Base-by-base conservation (phyloP, 805 yeast genomes). In the Saccharomycopsis sp. region DNA sequence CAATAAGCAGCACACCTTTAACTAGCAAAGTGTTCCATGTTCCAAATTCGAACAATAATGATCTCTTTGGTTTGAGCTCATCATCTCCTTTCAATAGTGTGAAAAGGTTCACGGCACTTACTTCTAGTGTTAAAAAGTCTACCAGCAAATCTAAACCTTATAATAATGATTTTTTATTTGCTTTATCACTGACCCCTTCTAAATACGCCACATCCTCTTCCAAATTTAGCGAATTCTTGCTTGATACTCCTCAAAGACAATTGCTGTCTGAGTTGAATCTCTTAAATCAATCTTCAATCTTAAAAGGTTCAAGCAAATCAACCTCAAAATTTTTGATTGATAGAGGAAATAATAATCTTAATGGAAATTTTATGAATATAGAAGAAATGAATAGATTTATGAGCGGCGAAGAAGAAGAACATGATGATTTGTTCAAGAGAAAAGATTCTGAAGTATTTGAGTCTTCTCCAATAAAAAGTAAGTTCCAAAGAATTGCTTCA, bases 221-320 rank as follows among this genome's bases (percentile, higher is more conserved):
- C n/a, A n/a, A n/a, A n/a, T n/a, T n/a, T n/a, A 17, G 18, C 8
- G 46, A 43, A 20, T 43, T 37, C 26, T 20, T 43, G 14, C 30
- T 26, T 6, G 37, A 31, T 20, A 43, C 46, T 27, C 45, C 45
- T 8, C 46, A 43, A 30, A 34, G 21, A 23, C 37, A 38, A 12
- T 6, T 14, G 5, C n/a, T 38, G 14, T 4, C 25, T 13, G 37
- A 38, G n/a, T 30, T 37, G 10, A 21, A 20, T 19, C 14, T 9
- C n/a, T 4, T 38, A 3, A 38, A 38, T 21, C 37, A 31, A 23
- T 25, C 15, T 21, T 31, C 33, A 6, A 31, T 31, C 5, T 13
- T 31, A 5, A 14, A 21, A n/a, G 9, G 21, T 6, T n/a, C 17
- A 5, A 18, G n/a, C 13, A 31, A 18, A 18, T 31, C 33, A 8